Evolutionary conservation across 164 flowering plant genomes (phyloP).

Genomic region (Cinnamomum micranthum): DNA sequence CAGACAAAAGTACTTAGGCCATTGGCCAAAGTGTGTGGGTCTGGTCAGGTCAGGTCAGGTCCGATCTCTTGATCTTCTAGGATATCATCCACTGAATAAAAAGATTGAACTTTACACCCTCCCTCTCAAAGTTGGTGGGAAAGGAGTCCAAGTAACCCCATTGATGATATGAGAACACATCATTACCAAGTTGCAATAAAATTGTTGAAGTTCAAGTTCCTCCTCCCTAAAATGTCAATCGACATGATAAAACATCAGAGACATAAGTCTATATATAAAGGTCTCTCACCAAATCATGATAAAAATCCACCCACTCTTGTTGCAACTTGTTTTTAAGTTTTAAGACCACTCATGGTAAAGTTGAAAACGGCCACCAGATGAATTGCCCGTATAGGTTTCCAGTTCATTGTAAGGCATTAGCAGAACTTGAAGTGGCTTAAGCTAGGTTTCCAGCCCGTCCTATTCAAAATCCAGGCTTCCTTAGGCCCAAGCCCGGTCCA

Average conservation of each 20-base stretch:
- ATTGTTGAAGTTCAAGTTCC: slow-evolving; percentile 62
- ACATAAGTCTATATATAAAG: background rate
- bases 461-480: no score
- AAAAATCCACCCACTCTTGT: slow-evolving; percentile 66
- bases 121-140: background rate
- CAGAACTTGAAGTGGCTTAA: no score
- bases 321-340: slow-evolving; percentile 42
- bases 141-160: background rate
- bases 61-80: background rate
- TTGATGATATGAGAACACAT: background rate
- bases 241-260: background rate
- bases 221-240: slow-evolving; percentile 55
- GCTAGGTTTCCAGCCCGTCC: no score
- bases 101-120: no score
- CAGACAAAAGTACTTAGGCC: background rate
- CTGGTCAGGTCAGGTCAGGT: background rate
- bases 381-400: no score
- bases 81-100: background rate
- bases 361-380: no score
- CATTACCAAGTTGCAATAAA: background rate
- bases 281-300: background rate
- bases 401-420: no score
- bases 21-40: background rate
- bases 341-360: no score
- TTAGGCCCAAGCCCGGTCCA: no score